phyloP scores from a whole-genome alignment of 805 yeast genomes.

The Wickerhamomyces ciferrii region DNA sequence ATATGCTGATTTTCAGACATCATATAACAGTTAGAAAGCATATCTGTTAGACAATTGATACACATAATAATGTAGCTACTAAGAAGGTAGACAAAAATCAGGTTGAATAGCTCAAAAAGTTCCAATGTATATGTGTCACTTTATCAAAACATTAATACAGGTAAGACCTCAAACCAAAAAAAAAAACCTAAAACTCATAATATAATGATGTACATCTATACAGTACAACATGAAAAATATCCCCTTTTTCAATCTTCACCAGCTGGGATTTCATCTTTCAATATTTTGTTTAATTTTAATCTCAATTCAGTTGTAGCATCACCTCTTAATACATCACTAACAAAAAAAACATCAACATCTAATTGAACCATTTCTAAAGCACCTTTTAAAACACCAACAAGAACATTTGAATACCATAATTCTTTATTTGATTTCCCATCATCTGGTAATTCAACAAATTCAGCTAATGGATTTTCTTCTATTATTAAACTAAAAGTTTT shows the following conservation, averaged over 20 bases:
- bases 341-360: slow-evolving; percentile 78
- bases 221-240: no score
- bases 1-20: no score
- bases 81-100: no score
- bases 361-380: slow-evolving; percentile 94
- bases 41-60: no score
- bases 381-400: slow-evolving; percentile 88
- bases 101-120: no score
- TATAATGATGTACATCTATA: no score
- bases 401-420: slow-evolving; percentile 88
- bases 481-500: slow-evolving; percentile 69
- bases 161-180: no score
- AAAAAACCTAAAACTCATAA: no score
- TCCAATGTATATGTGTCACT: no score
- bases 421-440: slow-evolving; percentile 65
- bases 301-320: slow-evolving; percentile 77
- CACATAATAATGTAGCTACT: no score
- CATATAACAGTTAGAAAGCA: no score
- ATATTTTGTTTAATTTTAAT: slow-evolving; percentile 60
- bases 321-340: slow-evolving; percentile 78
- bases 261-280: slow-evolving; percentile 94
- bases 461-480: slow-evolving; percentile 86
- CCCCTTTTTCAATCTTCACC: slow-evolving; percentile 89
- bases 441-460: slow-evolving; percentile 90
- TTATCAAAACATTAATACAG: no score